A percentile compares a stretch with the other conserved stretches of the same genome.
Conservation (phyloP, 139 green algal species). For the Tetradesmus obliquus region DNA sequence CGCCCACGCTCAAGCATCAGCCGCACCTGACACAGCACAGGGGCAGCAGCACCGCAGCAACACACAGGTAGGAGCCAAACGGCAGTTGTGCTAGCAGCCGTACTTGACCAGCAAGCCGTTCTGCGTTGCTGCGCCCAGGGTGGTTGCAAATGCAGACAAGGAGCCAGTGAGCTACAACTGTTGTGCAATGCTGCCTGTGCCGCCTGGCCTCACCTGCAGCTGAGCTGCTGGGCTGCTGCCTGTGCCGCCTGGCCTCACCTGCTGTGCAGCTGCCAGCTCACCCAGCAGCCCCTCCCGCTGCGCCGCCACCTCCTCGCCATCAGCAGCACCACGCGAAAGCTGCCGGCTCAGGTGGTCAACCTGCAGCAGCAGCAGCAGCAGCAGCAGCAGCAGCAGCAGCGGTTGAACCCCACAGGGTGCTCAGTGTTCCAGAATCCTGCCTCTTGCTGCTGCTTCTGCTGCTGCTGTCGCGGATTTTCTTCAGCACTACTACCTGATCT, state of each 20-base stretch:
- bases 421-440: not conserved
- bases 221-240: too few relatives aligned
- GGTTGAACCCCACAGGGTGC: not conserved
- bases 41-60: not conserved
- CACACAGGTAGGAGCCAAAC: too few relatives aligned
- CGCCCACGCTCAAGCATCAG: constrained; percentile 73
- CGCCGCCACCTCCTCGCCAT: constrained; percentile 59
- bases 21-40: constrained; percentile 57
- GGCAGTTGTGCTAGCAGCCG: too few relatives aligned
- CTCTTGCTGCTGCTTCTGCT: not conserved
- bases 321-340: constrained; percentile 59
- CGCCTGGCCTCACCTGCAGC: too few relatives aligned
- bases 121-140: too few relatives aligned
- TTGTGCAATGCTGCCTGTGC: not conserved
- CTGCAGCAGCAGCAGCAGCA: not conserved
- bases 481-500: too few relatives aligned
- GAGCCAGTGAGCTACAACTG: not conserved
- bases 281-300: constrained; percentile 72
- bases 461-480: not conserved
- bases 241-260: constrained; percentile 56
- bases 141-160: not conserved
- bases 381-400: not conserved
- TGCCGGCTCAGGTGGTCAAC: constrained; percentile 68
- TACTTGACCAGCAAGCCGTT: too few relatives aligned
- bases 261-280: constrained; percentile 72